These are phyloP conservation scores for Cajanus cajan DNA, from an alignment of 306 rosid species.

Conservation along the genomic window DNA sequence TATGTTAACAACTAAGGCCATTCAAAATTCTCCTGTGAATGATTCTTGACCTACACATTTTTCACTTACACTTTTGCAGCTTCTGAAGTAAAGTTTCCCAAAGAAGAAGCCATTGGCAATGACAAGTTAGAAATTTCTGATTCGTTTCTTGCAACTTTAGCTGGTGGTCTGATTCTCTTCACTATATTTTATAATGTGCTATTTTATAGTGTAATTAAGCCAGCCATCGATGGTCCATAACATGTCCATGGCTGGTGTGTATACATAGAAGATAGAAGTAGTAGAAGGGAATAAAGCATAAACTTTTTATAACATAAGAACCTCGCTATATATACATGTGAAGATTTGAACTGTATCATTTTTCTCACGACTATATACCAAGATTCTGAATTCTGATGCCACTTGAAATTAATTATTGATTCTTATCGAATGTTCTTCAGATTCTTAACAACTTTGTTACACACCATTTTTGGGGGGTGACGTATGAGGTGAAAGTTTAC, in stretches of 20 bases:
- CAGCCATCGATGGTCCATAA: slow-evolving; percentile 57
- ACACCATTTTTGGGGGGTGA: too few relatives aligned
- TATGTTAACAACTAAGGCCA: too few relatives aligned
- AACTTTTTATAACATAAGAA: slow-evolving; percentile 1
- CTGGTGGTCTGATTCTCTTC: slow-evolving; percentile 55
- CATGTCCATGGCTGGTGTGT: background rate
- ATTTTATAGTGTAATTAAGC: slow-evolving; percentile 65
- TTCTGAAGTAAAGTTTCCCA: slow-evolving; percentile 40
- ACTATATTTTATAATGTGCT: slow-evolving; percentile 70
- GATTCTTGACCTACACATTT: background rate
- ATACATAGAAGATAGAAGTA: background rate
- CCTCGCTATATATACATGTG: background rate
- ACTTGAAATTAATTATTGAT: too few relatives aligned
- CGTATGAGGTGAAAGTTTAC: too few relatives aligned
- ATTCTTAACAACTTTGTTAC: too few relatives aligned
- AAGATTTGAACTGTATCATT: background rate
- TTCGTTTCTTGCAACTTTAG: slow-evolving; percentile 46
- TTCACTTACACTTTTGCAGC: slow-evolving; percentile 40
- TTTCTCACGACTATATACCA: background rate
- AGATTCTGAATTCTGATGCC: too few relatives aligned
- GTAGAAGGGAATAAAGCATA: background rate
- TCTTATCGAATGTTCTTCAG: too few relatives aligned
- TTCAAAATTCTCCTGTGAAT: background rate
- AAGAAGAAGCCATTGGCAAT: slow-evolving; percentile 23
- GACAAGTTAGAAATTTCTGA: slow-evolving; percentile 50